Percentiles rank a stretch among this genome's conserved stretches.
These are phyloP conservation scores for Neodidymelliopsis sp. DNA, from an alignment of 2,329 filamentous ascomycete species.

Conservation along the genomic window DNA sequence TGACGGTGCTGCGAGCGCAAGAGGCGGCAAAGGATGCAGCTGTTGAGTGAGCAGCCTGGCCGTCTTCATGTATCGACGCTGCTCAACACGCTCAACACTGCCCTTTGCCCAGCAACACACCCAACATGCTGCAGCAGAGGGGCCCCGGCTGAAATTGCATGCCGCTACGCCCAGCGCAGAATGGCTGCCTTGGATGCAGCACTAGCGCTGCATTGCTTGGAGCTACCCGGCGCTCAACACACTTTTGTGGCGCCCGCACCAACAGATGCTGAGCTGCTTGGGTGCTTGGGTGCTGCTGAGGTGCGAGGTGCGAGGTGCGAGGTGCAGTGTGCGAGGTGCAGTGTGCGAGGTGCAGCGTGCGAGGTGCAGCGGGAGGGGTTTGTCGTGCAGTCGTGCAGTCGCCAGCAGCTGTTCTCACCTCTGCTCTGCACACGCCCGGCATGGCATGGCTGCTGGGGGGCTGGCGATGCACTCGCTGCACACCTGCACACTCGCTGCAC, in stretches of 20 bases:
- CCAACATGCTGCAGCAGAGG: no score
- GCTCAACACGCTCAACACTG: no score
- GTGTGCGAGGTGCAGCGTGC: no score
- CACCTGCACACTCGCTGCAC: no score
- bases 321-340: neutral
- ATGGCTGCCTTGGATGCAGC: constrained; percentile 14
- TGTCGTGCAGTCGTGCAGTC: no score
- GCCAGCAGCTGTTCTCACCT: no score
- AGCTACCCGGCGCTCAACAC: constrained; percentile 18
- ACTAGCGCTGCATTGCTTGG: constrained; percentile 9
- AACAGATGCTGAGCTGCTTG: neutral
- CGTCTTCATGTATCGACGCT: constrained; percentile 12
- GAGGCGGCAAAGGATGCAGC: neutral
- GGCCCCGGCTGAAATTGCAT: constrained; percentile 6
- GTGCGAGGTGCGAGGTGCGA: constrained; percentile 5
- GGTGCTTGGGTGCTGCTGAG: constrained; percentile 1
- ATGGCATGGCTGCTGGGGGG: neutral
- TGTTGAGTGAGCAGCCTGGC: constrained; percentile 15
- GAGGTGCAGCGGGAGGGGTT: no score
- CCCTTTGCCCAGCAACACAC: no score
- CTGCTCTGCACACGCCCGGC: neutral
- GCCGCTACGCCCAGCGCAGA: constrained; percentile 4
- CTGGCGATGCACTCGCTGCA: neutral
- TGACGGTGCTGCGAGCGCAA: no score
- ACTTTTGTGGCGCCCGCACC: constrained; percentile 11